phyloP scores from a whole-genome alignment of 441 rosid genomes.

The Populus hybrid region DNA sequence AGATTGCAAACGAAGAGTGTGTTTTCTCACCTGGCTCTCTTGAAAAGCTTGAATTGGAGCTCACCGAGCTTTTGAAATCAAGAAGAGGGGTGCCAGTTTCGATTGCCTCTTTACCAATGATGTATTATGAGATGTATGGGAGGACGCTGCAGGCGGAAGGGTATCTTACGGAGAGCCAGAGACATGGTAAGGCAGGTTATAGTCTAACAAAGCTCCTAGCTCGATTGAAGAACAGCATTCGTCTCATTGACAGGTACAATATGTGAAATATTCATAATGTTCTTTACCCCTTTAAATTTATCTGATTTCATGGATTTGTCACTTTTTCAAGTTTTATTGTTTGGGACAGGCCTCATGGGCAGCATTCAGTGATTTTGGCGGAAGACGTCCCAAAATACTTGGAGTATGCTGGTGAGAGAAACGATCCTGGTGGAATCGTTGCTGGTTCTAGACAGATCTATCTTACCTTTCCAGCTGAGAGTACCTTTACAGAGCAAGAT shows the following conservation, averaged over 20 bases:
- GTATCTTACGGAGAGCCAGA: slow-evolving; percentile 92
- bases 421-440: slow-evolving; percentile 55
- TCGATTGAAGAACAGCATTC: slow-evolving; percentile 66
- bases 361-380: slow-evolving; percentile 77
- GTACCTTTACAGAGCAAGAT: slow-evolving; percentile 80
- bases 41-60: slow-evolving; percentile 74
- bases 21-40: slow-evolving; percentile 58
- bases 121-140: slow-evolving; percentile 78
- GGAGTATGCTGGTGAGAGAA: slow-evolving; percentile 53
- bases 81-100: slow-evolving; percentile 83
- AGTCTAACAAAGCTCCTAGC: slow-evolving; percentile 92
- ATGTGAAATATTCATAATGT: not conserved
- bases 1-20: slow-evolving; percentile 50
- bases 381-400: slow-evolving; percentile 68
- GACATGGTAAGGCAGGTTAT: slow-evolving; percentile 93
- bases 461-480: slow-evolving; percentile 91
- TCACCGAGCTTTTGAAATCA: slow-evolving; percentile 64
- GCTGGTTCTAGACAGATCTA: slow-evolving; percentile 86
- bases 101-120: slow-evolving; percentile 86
- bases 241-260: slow-evolving; percentile 72
- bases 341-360: slow-evolving; percentile 85
- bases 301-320: not conserved
- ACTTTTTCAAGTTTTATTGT: not conserved
- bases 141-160: slow-evolving; percentile 91
- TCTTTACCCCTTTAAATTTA: not conserved